These are phyloP conservation scores for Nannochloropsis oceanica DNA, from an alignment of 108 stramenopile genomes.

Conservation along the genomic window DNA sequence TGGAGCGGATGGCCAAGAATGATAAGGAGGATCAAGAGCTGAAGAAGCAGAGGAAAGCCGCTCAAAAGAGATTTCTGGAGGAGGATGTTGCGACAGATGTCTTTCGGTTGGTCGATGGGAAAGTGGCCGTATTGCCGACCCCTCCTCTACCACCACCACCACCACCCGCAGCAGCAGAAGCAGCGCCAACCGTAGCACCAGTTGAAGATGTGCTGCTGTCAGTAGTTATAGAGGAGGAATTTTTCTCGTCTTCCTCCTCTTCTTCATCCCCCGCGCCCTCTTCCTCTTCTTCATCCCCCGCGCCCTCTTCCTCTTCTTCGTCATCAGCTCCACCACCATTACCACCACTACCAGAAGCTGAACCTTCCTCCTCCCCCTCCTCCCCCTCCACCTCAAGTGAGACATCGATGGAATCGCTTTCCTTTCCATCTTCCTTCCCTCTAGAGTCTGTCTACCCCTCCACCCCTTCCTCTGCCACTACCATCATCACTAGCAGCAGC, in stretches of 20 bases:
- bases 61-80: not conserved
- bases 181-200: not conserved
- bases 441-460: not conserved
- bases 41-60: not conserved
- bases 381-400: not conserved
- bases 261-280: not conserved
- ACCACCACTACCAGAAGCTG: not conserved
- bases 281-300: not conserved
- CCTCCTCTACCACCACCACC: not conserved
- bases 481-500: no score
- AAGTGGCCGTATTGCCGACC: not conserved
- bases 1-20: not conserved
- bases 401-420: not conserved
- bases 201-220: no score
- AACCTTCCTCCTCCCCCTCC: not conserved
- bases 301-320: not conserved
- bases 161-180: not conserved
- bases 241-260: no score
- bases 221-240: no score
- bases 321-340: not conserved
- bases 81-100: not conserved
- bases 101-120: not conserved
- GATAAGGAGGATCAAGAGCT: not conserved
- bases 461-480: not conserved
- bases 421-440: not conserved